Base-by-base conservation (phyloP, 1,284 basidiomycete species). In the Ganoderma sp. region DNA sequence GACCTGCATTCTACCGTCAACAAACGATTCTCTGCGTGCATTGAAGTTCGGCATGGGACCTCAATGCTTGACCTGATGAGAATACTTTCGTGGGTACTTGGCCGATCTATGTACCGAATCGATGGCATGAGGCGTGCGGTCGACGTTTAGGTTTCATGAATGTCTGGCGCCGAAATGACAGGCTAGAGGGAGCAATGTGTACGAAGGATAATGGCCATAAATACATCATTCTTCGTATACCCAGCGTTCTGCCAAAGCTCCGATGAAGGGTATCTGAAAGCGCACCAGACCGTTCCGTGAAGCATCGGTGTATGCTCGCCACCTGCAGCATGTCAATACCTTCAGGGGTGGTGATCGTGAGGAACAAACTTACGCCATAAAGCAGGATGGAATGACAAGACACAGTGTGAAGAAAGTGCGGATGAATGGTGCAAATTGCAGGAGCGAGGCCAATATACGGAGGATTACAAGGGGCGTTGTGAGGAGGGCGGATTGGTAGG, bases 401-500 rank as follows among this genome's bases (percentile, higher is more conserved):
- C 82, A 57, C 2, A 89, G 59, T 0, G 84, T 87, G 61, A 84
- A 77, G n/a, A 86, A 61, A 4, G 81, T 83, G 65, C 79, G 79
- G 10, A 89, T 73, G 79, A 85, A 85, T 1, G 82, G 77, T 2
- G 84, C 81, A 74, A 88, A 83, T 52, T 81, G 82, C 32, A 88
- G 73, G 10, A 89, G 73, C 12, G 84, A 84, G 59, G 88, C 81
- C 63, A 93, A 73, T 73, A 94, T 84, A 73, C 89, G 85, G 54
- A 90, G 72, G 41, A 90, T 67, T 56, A 92, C 78, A 8, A 94
- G 78, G 0, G 92, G 91, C 0, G 88, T 88, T 1, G 88, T 88
- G 56, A 93, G 80, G 8, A 95, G 82, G 1, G 91, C 92, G 12
- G 92, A 92, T 79, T 95, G 93, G 76, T 94, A 94, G 52, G 91